Percentiles rank a stretch among this genome's conserved stretches.
Conservation (phyloP, 257 asterid species). For the Nicotiana benthamiana region DNA sequence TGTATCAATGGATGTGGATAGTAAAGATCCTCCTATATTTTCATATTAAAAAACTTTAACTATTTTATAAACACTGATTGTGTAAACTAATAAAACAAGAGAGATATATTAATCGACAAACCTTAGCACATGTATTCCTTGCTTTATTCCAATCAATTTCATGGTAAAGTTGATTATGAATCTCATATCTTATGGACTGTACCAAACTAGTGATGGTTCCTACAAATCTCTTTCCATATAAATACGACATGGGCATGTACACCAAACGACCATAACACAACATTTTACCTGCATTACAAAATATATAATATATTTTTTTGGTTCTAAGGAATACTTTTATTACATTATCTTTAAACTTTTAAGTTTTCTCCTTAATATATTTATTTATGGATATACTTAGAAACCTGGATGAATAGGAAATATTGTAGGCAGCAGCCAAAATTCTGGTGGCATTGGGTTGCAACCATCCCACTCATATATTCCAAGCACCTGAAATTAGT, state of each 20-base stretch:
- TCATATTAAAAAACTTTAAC: not conserved
- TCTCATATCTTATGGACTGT: constrained; percentile 25
- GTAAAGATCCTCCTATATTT: too few relatives aligned
- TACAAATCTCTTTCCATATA: constrained; percentile 50
- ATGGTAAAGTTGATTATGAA: constrained; percentile 28
- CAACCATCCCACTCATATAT: constrained; percentile 93
- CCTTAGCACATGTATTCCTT: constrained; percentile 48
- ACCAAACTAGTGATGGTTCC: constrained; percentile 27
- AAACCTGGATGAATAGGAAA: constrained; percentile 76
- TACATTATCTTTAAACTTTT: too few relatives aligned
- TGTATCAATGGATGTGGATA: constrained; percentile 40
- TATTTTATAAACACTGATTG: too few relatives aligned
- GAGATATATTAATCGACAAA: not conserved
- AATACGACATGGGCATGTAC: constrained; percentile 59
- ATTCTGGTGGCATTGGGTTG: constrained; percentile 84
- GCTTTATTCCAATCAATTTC: constrained; percentile 40
- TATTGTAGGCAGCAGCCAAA: constrained; percentile 73
- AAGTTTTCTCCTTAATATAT: not conserved
- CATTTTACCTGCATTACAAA: constrained; percentile 36
- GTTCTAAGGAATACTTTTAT: not conserved
- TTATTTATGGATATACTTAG: not conserved
- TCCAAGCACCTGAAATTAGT: constrained; percentile 55
- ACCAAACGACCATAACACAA: constrained; percentile 41
- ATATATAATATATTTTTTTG: too few relatives aligned
- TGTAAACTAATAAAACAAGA: not conserved